Evolutionary conservation across 1,284 basidiomycete genomes (phyloP).

Genomic region (Hemileia vastatrix): DNA sequence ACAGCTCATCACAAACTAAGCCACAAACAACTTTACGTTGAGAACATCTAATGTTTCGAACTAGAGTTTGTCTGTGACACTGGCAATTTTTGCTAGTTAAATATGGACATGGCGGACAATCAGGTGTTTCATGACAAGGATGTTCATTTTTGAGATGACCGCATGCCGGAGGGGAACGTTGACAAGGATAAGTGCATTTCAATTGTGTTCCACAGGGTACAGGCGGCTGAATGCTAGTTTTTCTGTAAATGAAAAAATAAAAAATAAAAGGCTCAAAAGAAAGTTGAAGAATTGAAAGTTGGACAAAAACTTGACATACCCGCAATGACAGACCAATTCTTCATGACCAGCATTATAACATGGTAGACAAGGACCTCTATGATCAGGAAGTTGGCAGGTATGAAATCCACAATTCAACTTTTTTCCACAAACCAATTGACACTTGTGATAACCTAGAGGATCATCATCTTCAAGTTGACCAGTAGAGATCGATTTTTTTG

Average conservation of each 20-base stretch:
- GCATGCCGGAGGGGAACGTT: conserved; percentile 3
- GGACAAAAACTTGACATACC: conserved; percentile 7
- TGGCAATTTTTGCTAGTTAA: conserved; percentile 16
- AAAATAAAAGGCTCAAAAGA: background rate
- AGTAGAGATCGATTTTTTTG: conserved; percentile 8
- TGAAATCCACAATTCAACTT: conserved; percentile 15
- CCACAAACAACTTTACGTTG: conserved; percentile 19
- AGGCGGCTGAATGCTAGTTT: conserved; percentile 15
- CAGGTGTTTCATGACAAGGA: conserved; percentile 18
- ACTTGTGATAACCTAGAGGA: conserved; percentile 15
- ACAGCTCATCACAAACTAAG: conserved; percentile 7
- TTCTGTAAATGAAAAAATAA: background rate
- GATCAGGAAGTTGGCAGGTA: conserved; percentile 17
- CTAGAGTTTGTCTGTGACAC: conserved; percentile 9
- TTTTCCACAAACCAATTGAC: conserved; percentile 14
- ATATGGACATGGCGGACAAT: conserved; percentile 17
- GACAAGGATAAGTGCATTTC: conserved; percentile 6
- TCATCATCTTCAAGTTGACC: conserved; percentile 12
- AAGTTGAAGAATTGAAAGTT: background rate
- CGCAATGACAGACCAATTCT: conserved; percentile 18
- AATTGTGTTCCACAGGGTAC: conserved; percentile 15
- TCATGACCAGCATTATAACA: conserved; percentile 15
- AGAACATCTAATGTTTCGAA: conserved; percentile 19
- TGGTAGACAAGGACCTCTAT: conserved; percentile 17
- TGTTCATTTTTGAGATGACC: conserved; percentile 15